Base-by-base conservation (phyloP, 306 rosid genomes). In the Pterocarpus macrocarpus region DNA sequence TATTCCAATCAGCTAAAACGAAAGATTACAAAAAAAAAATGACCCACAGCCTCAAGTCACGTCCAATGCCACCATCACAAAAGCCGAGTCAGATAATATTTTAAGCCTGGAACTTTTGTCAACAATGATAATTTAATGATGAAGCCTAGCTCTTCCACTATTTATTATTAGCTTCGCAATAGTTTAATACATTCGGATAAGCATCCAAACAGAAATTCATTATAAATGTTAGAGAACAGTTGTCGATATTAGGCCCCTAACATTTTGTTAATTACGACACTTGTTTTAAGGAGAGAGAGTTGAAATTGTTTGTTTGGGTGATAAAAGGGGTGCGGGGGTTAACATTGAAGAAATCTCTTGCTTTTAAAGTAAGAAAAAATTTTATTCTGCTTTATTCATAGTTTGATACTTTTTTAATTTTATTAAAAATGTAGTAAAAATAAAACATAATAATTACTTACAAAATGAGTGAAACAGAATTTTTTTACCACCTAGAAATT, bases 41-140 rank as follows among this genome's bases (percentile, higher is more conserved):
- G 15, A 41, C 50, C 41, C 69, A 44, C 80, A n/a, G 76, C 80
- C 69, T 67, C 61, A 79, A 62, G 62, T 77, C 65, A 41, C 76
- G 58, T 69, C 59, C 68, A 52, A 39, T 59, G 57, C 65, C 73
- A 57, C 72, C 75, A 81, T 84, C 80, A 77, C 83, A 47, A 79
- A 77, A 68, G 68, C 86, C 85, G 64, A 49, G 32, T 12, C 75
- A 67, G 3, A 32, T 16, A 8, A 58, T 59, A 52, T 36, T 22
- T 59, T 64, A 69, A 44, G n/a, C 38, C 55, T 67, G 22, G 53
- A 58, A 43, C 38, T 35, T 72, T 77, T 35, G 15, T 12, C 69
- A n/a, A 32, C 77, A 77, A 66, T 44, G 45, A 53, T 47, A 66
- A 32, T 80, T 69, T 61, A 75, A 44, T 61, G 36, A 17, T 43